Evolutionary conservation across 805 yeast species (phyloP).

Genomic region (Isabelozyma gotoi): DNA sequence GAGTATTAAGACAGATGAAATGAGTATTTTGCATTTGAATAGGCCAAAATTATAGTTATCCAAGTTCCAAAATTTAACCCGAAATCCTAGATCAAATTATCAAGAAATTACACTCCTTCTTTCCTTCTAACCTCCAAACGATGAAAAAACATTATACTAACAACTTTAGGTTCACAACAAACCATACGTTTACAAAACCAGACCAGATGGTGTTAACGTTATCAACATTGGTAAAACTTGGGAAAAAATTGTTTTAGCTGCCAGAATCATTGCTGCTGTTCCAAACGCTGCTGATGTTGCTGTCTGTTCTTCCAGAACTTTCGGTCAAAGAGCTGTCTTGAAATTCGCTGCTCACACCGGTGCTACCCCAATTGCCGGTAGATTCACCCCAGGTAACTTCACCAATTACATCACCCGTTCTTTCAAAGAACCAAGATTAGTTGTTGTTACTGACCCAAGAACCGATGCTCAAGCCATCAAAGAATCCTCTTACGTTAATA

Average conservation of each 20-base stretch:
- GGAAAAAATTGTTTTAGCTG: constrained; percentile 99
- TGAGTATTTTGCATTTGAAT: too few species aligned
- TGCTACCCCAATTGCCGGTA: constrained; percentile 99
- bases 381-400: constrained; percentile 99
- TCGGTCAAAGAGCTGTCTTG: constrained; percentile 99
- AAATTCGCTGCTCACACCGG: constrained; percentile 99
- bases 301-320: constrained; percentile 98
- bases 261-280: constrained; percentile 98
- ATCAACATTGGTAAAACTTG: constrained; percentile 99
- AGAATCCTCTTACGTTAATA: constrained; percentile 99
- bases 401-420: constrained; percentile 99
- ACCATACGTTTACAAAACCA: constrained; percentile 95
- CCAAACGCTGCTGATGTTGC: constrained; percentile 99
- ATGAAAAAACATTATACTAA: constrained; percentile 13
- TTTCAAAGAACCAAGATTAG: constrained; percentile 99
- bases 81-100: not conserved
- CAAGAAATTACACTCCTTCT: not conserved
- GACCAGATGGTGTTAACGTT: constrained; percentile 99
- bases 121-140: not conserved
- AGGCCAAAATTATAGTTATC: too few species aligned
- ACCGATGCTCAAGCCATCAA: constrained; percentile 99
- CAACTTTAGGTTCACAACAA: constrained; percentile 82
- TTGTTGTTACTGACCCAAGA: constrained; percentile 99
- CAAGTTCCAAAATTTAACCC: too few species aligned
- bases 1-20: too few species aligned